Evolutionary conservation across 1,284 basidiomycete genomes (phyloP).

Genomic region (Cutaneotrichosporon spelunceum): DNA sequence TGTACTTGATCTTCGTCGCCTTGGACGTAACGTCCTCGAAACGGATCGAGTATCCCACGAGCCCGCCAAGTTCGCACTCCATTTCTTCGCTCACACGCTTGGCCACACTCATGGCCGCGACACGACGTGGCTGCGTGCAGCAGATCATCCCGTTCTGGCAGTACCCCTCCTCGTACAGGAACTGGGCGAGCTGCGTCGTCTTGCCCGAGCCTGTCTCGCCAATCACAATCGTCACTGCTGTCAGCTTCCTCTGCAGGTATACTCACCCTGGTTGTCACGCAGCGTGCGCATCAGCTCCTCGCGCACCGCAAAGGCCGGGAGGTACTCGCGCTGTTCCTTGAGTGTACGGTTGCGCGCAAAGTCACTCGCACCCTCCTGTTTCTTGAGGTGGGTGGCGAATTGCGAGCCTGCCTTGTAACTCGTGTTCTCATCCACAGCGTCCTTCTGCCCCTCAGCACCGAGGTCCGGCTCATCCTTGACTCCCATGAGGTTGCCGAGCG

Average conservation of each 20-base stretch:
- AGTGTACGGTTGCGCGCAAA: conserved; percentile 81
- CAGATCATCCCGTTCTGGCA: conserved; percentile 82
- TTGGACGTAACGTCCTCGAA: conserved; percentile 94
- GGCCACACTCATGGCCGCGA: conserved; percentile 97
- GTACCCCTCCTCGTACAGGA: conserved; percentile 93
- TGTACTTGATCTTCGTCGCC: conserved; percentile 94
- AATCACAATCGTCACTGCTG: conserved; percentile 79
- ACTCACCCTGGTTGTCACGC: conserved; percentile 88
- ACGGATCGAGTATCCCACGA: conserved; percentile 94
- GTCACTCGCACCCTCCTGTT: conserved; percentile 69
- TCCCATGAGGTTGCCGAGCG: conserved; percentile 94
- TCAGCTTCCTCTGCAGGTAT: background rate
- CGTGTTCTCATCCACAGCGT: conserved; percentile 61
- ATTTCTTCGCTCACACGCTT: conserved; percentile 97
- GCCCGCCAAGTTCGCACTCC: conserved; percentile 76
- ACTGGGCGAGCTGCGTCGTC: conserved; percentile 88
- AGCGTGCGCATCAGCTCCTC: conserved; percentile 87
- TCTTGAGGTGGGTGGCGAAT: conserved; percentile 87
- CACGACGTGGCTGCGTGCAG: conserved; percentile 94
- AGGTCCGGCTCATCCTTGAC: conserved; percentile 82
- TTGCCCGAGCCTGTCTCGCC: conserved; percentile 96
- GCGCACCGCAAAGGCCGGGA: conserved; percentile 95
- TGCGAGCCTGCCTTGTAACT: conserved; percentile 92
- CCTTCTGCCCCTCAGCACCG: conserved; percentile 58
- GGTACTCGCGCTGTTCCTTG: conserved; percentile 92